Evolutionary conservation across 345 rosid genomes (phyloP).

Genomic region (Kandelia obovata): DNA sequence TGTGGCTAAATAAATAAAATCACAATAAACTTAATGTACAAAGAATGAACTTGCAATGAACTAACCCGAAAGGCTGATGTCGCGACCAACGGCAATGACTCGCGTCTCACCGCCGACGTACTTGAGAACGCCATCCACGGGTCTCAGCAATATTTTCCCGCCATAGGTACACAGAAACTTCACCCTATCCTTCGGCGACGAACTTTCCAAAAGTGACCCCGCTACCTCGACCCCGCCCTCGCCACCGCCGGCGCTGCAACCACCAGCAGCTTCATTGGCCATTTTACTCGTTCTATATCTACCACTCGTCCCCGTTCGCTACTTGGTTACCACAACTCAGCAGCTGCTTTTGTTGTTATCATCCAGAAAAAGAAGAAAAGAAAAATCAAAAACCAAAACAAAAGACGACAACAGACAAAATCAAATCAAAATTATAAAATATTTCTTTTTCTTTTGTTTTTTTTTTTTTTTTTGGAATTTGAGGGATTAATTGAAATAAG

Average conservation of each 20-base stretch:
- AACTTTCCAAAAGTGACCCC: slow-evolving; percentile 12
- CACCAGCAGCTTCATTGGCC: not conserved
- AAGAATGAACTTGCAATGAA: not conserved
- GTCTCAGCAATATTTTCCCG: slow-evolving; percentile 77
- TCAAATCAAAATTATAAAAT: too few relatives aligned
- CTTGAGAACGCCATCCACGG: slow-evolving; percentile 63
- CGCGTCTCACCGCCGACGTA: slow-evolving; percentile 95
- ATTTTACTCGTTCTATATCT: too few relatives aligned
- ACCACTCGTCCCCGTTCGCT: too few relatives aligned
- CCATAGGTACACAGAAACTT: slow-evolving; percentile 87
- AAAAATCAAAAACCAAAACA: too few relatives aligned
- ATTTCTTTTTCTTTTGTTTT: too few relatives aligned
- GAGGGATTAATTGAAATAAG: too few relatives aligned
- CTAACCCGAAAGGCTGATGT: slow-evolving; percentile 56
- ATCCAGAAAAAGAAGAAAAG: too few relatives aligned
- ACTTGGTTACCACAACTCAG: too few relatives aligned
- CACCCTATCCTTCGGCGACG: slow-evolving; percentile 43
- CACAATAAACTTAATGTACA: not conserved
- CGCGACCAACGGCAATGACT: slow-evolving; percentile 55
- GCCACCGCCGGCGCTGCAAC: slow-evolving; percentile 7
- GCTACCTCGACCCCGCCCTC: slow-evolving; percentile 8
- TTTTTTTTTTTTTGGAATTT: too few relatives aligned
- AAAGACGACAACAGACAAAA: too few relatives aligned
- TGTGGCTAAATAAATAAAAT: not conserved
- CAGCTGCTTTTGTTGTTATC: too few relatives aligned